Percentiles rank a stretch among this genome's conserved stretches.
These are phyloP conservation scores for Prosopis cineraria DNA, from an alignment of 306 rosid genomes.

Conservation along the genomic window DNA sequence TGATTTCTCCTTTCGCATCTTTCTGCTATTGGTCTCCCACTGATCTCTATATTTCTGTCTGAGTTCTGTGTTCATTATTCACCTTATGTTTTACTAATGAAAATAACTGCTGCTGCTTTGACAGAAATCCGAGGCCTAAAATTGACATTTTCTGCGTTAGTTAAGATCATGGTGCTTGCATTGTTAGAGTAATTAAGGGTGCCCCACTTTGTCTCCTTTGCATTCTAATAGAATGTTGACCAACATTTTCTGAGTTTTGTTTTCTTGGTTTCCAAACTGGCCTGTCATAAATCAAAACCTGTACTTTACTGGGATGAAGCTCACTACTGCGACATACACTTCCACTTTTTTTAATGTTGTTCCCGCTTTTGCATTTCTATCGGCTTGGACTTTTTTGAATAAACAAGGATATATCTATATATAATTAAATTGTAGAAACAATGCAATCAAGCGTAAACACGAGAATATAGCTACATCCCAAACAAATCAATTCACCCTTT, in stretches of 20 bases:
- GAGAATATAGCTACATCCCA: no score
- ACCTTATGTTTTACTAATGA: not conserved
- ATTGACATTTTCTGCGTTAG: conserved; percentile 48
- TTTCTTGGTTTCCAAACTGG: conserved; percentile 29
- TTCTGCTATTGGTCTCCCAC: conserved; percentile 46
- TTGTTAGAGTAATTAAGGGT: conserved; percentile 46
- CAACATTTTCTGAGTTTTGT: not conserved
- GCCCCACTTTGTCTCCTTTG: not conserved
- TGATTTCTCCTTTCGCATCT: conserved; percentile 56
- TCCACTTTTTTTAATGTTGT: conserved; percentile 57
- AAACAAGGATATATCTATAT: no score
- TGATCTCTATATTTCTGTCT: not conserved
- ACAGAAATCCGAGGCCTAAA: conserved; percentile 56
- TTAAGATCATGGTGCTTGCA: conserved; percentile 43
- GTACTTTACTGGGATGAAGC: conserved; percentile 54
- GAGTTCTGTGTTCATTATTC: not conserved
- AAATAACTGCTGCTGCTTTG: not conserved
- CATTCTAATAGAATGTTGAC: not conserved
- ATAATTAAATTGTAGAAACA: no score
- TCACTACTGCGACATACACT: conserved; percentile 59
- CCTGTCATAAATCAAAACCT: conserved; percentile 66
- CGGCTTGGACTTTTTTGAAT: no score
- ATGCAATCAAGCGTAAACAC: no score
- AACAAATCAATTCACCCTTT: no score
- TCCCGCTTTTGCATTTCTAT: conserved; percentile 58